Conservation (phyloP, 441 rosid species). For the Pelargonium exstipulatum region DNA sequence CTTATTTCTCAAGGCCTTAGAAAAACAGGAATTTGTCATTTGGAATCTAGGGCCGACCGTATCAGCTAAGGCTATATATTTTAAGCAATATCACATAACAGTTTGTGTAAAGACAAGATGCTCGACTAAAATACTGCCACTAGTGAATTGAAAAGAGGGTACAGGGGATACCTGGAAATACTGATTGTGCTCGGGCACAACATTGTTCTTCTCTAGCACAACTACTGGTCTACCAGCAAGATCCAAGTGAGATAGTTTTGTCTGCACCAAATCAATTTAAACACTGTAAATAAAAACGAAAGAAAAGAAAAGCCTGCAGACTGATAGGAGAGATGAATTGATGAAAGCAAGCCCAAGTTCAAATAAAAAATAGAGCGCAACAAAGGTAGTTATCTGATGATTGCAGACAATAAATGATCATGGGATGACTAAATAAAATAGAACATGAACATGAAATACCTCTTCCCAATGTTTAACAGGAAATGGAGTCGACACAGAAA, state of each 20-base stretch:
- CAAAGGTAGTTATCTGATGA: no score
- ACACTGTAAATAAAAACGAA: constrained; percentile 3
- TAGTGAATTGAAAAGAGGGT: no score
- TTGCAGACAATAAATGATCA: constrained; percentile 2
- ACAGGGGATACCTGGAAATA: constrained; percentile 59
- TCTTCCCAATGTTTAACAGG: constrained; percentile 62
- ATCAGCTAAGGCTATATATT: no score
- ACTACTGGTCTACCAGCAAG: constrained; percentile 78
- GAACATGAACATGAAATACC: constrained; percentile 38
- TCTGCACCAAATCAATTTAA: constrained; percentile 36
- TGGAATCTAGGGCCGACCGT: no score
- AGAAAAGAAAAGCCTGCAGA: constrained; percentile 4
- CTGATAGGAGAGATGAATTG: background rate
- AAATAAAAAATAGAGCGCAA: no score
- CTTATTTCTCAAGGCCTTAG: no score
- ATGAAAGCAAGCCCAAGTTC: constrained; percentile 8
- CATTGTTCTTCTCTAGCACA: constrained; percentile 70
- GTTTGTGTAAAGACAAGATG: no score
- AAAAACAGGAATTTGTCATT: no score
- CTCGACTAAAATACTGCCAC: no score
- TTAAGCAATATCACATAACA: no score
- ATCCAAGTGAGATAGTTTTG: constrained; percentile 79
- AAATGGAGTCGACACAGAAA: constrained; percentile 69
- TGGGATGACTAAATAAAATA: no score
- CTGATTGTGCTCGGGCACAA: constrained; percentile 85